A percentile compares a stretch with the other conserved stretches of the same genome.
Evolutionary conservation across 2,329 filamentous ascomycete species (phyloP).

Genomic region (Neonectria punicea): DNA sequence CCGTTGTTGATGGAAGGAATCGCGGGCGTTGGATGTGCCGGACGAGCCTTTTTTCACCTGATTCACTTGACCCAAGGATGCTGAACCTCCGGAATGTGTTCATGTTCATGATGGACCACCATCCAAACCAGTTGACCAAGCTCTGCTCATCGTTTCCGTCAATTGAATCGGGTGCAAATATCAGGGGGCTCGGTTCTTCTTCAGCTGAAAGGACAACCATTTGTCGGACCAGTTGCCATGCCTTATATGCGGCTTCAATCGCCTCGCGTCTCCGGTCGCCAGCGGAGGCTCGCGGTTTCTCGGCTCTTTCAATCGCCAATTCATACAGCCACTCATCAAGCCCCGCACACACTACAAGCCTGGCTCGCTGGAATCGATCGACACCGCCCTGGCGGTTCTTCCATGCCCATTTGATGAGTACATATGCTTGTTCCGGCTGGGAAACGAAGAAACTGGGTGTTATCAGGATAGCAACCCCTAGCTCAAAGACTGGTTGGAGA

Average conservation of each 20-base stretch:
- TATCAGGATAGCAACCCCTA: slow-evolving; percentile 50
- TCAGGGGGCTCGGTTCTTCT: slow-evolving; percentile 46
- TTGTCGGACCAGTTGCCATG: slow-evolving; percentile 30
- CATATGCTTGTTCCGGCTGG: slow-evolving; percentile 48
- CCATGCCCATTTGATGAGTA: slow-evolving; percentile 51
- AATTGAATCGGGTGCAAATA: slow-evolving; percentile 59
- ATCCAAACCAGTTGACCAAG: slow-evolving; percentile 71
- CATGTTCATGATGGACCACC: slow-evolving; percentile 63
- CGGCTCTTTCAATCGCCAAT: slow-evolving; percentile 37
- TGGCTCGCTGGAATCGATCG: slow-evolving; percentile 28
- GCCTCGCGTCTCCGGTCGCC: slow-evolving; percentile 13
- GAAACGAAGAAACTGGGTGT: slow-evolving; percentile 56
- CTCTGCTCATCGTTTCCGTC: slow-evolving; percentile 70
- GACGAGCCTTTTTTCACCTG: slow-evolving; percentile 34
- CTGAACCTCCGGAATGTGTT: slow-evolving; percentile 65
- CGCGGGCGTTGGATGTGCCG: slow-evolving; percentile 39
- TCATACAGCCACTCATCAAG: slow-evolving; percentile 46
- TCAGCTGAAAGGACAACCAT: slow-evolving; percentile 30
- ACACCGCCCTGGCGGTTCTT: slow-evolving; percentile 33
- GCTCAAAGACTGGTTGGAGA: slow-evolving; percentile 45
- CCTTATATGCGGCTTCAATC: slow-evolving; percentile 38
- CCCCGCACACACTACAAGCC: slow-evolving; percentile 45
- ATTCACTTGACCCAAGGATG: slow-evolving; percentile 60
- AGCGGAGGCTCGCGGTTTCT: not conserved
- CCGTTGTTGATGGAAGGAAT: slow-evolving; percentile 49